Evolutionary conservation across 1,139 yeast species (phyloP), one percentile per base, ranked within the genome.

Genomic region (Geotrichum aggregatum): DNA sequence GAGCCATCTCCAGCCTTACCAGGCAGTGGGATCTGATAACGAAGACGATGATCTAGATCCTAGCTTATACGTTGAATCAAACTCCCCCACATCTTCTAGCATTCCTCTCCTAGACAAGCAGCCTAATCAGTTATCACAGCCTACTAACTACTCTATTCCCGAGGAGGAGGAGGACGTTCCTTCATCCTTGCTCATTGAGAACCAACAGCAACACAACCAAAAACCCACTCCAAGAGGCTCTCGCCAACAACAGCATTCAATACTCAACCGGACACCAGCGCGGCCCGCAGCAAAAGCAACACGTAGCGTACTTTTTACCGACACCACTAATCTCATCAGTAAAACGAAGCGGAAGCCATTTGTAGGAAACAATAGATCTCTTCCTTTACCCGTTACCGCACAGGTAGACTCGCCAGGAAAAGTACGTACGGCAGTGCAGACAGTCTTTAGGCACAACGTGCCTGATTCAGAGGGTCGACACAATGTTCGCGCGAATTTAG

Each of bases 81-180:
- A 6, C 16, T 35, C 42, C 14, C 48, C 48, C 6, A 14, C 34
- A 11, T 28, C 48, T 14, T n/a, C 13, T 11, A 35, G 13, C 28
- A 36, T 13, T 26, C 35, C 42, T 26, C 11, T 22, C 7, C 5
- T 45, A 16, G 41, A 44, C 6, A 38, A 41, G 34, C 46, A 38
- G n/a, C 22, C 45, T 1, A 46, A 47, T n/a, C 35, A 47, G 11
- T 48, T 48, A 16, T 35, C 40, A 7, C 31, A 31, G 24, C 41
- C 41, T 28, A 16, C 44, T 8, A 30, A 28, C 8, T 30, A 26
- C 19, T 26, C 35, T 2, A 28, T 41, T 19, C 50, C 30, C 2
- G 44, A 49, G 16, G 48, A 49, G 4, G 52, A 49, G n/a, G 52
- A 50, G 24, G 49, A 50, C 30, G 52, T 50, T 13, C 52, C 52